Percentiles rank a stretch among this genome's conserved stretches.
phyloP scores from a whole-genome alignment of 2,329 filamentous ascomycete species.

The Fusarium compactum region DNA sequence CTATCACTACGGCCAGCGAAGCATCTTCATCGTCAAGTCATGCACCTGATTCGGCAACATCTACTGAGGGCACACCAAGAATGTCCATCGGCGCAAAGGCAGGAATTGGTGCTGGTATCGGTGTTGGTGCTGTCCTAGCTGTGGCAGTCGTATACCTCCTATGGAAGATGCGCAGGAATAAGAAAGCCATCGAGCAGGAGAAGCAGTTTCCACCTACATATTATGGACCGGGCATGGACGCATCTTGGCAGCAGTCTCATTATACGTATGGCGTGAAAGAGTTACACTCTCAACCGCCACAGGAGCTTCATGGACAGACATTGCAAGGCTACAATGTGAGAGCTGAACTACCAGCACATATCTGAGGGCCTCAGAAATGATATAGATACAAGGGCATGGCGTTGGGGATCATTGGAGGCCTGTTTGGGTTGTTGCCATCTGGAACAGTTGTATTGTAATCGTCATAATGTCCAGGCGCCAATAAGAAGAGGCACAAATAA shows the following conservation, averaged over 20 bases:
- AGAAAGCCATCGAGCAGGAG: neutral
- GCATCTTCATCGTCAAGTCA: neutral
- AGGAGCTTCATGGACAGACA: constrained; percentile 26
- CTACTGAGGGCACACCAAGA: neutral
- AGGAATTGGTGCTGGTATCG: constrained; percentile 29
- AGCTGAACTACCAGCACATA: constrained; percentile 29
- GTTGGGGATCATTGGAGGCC: neutral
- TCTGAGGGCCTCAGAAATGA: neutral
- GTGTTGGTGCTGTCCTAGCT: constrained; percentile 7
- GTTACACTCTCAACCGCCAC: neutral
- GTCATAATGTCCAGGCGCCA: neutral
- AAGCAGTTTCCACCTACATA: constrained; percentile 1
- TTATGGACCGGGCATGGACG: neutral
- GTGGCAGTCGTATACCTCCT: constrained; percentile 17
- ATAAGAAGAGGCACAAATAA: neutral
- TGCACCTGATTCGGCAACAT: neutral
- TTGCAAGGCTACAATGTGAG: constrained; percentile 12
- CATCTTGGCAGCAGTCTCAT: constrained; percentile 20
- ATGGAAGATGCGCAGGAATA: constrained; percentile 30
- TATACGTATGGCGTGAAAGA: constrained; percentile 5
- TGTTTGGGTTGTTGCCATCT: neutral
- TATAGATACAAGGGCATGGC: neutral
- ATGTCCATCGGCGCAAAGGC: constrained; percentile 19
- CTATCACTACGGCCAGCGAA: neutral
- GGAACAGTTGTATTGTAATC: neutral